Conservation (phyloP, 139 green algal species). For the Coccomyxa sp. region DNA sequence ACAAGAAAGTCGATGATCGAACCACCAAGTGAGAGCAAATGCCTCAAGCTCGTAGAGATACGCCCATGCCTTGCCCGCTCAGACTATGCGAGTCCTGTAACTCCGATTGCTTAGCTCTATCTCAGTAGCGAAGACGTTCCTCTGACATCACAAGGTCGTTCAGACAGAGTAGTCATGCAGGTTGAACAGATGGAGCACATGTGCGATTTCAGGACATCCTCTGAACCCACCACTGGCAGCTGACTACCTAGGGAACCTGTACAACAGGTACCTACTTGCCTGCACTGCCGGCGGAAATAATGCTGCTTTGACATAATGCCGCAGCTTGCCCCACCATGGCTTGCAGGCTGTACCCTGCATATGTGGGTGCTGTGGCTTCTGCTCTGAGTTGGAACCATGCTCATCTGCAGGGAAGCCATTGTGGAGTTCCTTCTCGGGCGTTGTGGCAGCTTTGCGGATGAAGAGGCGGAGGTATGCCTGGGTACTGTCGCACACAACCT, state of each 20-base stretch:
- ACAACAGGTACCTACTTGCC: conserved; percentile 10
- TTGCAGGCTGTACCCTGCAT: neutral
- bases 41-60: neutral
- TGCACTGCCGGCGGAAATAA: neutral
- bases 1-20: neutral
- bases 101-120: neutral
- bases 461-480: conserved; percentile 4
- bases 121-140: neutral
- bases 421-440: conserved; percentile 14
- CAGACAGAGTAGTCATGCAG: neutral
- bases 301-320: too few species aligned
- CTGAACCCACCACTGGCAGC: conserved; percentile 9
- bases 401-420: conserved; percentile 10
- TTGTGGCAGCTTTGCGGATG: conserved; percentile 11
- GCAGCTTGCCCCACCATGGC: too few species aligned
- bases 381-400: neutral
- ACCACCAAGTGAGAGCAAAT: neutral
- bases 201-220: conserved; percentile 11
- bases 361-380: neutral
- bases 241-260: conserved; percentile 16
- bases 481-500: neutral
- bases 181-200: conserved; percentile 13
- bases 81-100: neutral
- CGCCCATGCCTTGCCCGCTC: neutral
- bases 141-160: neutral